Base-by-base conservation (phyloP, 192 early-diverging fungal genomes). In the Linnemannia zychae region DNA sequence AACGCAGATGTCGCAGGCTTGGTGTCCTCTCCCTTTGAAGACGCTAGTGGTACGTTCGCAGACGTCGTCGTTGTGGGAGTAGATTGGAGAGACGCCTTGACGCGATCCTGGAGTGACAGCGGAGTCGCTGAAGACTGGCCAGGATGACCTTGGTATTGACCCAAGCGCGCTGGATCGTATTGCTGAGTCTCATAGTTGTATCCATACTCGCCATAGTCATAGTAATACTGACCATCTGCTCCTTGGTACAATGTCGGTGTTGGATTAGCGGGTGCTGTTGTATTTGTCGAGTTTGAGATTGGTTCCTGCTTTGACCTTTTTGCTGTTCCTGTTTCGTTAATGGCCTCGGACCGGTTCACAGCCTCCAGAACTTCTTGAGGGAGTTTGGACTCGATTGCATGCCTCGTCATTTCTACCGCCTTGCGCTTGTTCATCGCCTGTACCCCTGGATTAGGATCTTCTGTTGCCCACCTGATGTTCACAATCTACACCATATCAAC, bases 381-480 rank as follows among this genome's bases (percentile, higher is more conserved):
- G 13, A 96, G 80, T 53, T 89, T 91, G 13, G 89, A 73, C 71
- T 90, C 89, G 31, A 95, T 84, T 0, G 89, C 88, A 47, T 93
- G 89, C 18, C 83, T 72, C 2, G 91, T 88, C 75, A 91, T 81
- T n/a, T 90, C 91, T 37, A 94, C 90, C n/a, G 89, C 87, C 71
- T 91, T 92, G 12, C 90, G 82, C 71, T 93, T 93, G 72, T 91
- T 90, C 37, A 88, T 79, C 24, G 81, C 83, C 73, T 91, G 84
- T 22, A 67, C 80, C 71, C 81, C 73, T 46, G 94, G 94, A 87
- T 96, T 95, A 7, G 95, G 95, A 81, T 96, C 94, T 74, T 96
- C 95, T 4, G 91, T 94, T 0, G 96, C 96, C 96, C 96, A 97
- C 63, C 96, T 91, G 38, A 93, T 90, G 77, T 93, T 91, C 22